A percentile compares a stretch with the other conserved stretches of the same genome.
Conservation (phyloP, 2,329 filamentous ascomycete genomes). For the Alternaria solani region DNA sequence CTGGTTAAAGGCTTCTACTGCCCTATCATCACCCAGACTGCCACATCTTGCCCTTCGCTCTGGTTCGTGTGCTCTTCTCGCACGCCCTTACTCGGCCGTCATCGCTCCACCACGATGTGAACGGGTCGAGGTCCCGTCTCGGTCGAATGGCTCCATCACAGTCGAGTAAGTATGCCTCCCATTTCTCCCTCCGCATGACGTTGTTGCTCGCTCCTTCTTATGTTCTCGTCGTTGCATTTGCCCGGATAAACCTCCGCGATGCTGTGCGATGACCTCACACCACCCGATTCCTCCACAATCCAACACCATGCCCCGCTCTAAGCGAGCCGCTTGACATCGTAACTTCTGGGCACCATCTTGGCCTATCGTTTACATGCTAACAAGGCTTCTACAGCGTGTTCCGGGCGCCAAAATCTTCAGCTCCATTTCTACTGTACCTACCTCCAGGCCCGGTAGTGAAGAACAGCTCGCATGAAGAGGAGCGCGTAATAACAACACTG, state of each 20-base stretch:
- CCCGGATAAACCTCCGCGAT: constrained; percentile 1
- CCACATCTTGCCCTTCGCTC: background rate
- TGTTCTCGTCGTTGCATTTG: background rate
- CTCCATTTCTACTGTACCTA: constrained; percentile 53
- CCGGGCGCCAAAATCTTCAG: constrained; percentile 36
- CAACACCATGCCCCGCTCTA: constrained; percentile 7
- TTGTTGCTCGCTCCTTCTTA: constrained; percentile 1
- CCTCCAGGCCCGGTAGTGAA: constrained; percentile 53
- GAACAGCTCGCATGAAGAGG: constrained; percentile 36
- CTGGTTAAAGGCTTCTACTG: constrained; percentile 16
- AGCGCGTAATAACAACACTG: constrained; percentile 46
- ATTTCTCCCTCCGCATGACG: constrained; percentile 8
- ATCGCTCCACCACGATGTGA: constrained; percentile 35
- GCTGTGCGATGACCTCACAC: constrained; percentile 17
- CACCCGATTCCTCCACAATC: background rate
- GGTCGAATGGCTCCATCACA: constrained; percentile 54
- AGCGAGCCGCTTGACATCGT: background rate
- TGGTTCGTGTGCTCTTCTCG: background rate
- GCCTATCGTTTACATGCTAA: constrained; percentile 8
- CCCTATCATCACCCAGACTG: constrained; percentile 9
- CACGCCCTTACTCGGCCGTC: constrained; percentile 33
- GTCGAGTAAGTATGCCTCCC: constrained; percentile 49
- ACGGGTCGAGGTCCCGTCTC: constrained; percentile 47
- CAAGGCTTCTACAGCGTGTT: constrained; percentile 41
- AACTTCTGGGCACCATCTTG: background rate